Base-by-base conservation (phyloP, 2,329 filamentous ascomycete species). In the Clarireedia homoeocarpa region DNA sequence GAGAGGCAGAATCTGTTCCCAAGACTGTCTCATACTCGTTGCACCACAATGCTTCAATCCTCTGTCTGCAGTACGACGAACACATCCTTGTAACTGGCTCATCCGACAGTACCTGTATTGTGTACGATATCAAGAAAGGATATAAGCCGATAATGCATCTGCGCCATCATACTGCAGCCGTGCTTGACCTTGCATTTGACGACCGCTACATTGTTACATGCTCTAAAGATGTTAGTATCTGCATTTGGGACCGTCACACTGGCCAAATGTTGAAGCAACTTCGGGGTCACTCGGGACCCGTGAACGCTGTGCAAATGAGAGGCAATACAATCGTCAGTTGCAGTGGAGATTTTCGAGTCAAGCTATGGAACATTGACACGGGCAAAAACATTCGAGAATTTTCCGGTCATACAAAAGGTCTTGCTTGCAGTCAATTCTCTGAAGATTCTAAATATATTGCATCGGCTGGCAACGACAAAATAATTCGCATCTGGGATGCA, bases 401-500 rank as follows among this genome's bases (percentile, higher is more conserved):
- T 68, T 76, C 81, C 5, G 90, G 89, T 55, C 91, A 95, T 71
- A 94, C 91, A 70, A 91, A 95, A 68, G 94, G 94, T 6, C 82
- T 99, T 34, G 94, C 94, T 3, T 96, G 94, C 71, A 91, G 94
- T 53, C 94, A 99, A 70, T 96, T 97, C 71, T 92, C 87, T 42
- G 90, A 96, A 65, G 92, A 99, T 68, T 91, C 90, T n/a, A 85
- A 88, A 53, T 94, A 88, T 62, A 90, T 99, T 48, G 87, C 95
- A 48, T 94, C 91, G 17, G 94, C 94, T 9, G 94, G 94, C 47
- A 99, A 96, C 68, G 94, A 97, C 73, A 88, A 92, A 71, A 84
- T 91, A 49, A 96, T 97, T 59, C 94, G 95, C 69, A 89, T 97
- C 69, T 99, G 95, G 81, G 90, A 97, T 71, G 90, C 91, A 51